Percentiles rank a stretch among this genome's conserved stretches.
Evolutionary conservation across 192 early-diverging fungal genomes (phyloP).

Genomic region (Podila epigama): DNA sequence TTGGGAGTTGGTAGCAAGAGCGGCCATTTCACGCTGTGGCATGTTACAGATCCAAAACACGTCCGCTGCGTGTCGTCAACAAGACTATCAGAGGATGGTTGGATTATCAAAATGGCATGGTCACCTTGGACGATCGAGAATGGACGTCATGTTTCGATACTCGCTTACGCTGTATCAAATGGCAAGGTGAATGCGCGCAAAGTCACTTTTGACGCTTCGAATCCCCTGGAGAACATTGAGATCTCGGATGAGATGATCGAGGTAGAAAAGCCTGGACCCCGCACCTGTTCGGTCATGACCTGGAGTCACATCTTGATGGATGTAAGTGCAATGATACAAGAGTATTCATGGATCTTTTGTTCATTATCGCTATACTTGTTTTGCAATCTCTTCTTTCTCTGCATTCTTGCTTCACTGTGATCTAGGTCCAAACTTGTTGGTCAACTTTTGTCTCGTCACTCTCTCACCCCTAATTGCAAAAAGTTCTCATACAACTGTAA

Average conservation of each 20-base stretch:
- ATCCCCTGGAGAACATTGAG: slow-evolving; percentile 10
- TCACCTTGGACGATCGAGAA: slow-evolving; percentile 29
- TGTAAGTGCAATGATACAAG: background rate
- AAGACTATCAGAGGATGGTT: slow-evolving; percentile 11
- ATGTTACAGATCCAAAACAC: slow-evolving; percentile 12
- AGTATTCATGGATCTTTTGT: background rate
- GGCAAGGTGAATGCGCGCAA: slow-evolving; percentile 20
- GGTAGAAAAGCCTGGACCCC: background rate
- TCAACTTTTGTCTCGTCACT: too few relatives aligned
- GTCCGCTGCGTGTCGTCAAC: slow-evolving; percentile 17
- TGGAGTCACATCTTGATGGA: slow-evolving; percentile 17
- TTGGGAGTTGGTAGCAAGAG: slow-evolving; percentile 34
- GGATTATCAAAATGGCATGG: slow-evolving; percentile 27
- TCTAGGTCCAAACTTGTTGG: too few relatives aligned
- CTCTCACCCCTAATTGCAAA: too few relatives aligned
- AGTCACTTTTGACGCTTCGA: slow-evolving; percentile 2
- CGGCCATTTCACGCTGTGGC: slow-evolving; percentile 32
- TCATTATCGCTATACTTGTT: background rate
- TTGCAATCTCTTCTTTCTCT: background rate
- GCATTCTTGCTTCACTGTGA: too few relatives aligned
- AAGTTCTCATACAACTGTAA: too few relatives aligned
- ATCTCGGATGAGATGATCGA: slow-evolving; percentile 9
- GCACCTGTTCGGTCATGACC: slow-evolving; percentile 21
- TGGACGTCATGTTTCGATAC: slow-evolving; percentile 10
- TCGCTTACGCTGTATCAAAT: slow-evolving; percentile 24